Conservation (phyloP, 305 asterid species). For the Caryopteris hybrid region DNA sequence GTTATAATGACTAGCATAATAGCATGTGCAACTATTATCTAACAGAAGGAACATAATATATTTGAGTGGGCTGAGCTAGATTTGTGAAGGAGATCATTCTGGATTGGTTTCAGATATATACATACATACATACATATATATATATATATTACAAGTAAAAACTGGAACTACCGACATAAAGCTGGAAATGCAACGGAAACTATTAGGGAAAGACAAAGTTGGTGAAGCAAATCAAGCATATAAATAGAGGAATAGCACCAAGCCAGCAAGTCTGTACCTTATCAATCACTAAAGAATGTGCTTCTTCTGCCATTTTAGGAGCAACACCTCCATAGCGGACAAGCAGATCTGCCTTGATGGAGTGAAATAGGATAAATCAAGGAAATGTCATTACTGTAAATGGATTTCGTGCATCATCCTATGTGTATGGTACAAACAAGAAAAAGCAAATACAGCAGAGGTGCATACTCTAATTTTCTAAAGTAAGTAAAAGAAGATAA, state of each 20-base stretch:
- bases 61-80: slow-evolving; percentile 1
- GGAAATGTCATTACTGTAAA: slow-evolving; percentile 3
- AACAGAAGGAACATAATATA: not conserved
- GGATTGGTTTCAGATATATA: not conserved
- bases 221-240: slow-evolving; percentile 1
- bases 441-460: not conserved
- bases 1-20: not conserved
- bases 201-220: not conserved
- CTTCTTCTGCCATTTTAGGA: slow-evolving; percentile 99
- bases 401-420: not conserved
- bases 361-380: slow-evolving; percentile 27
- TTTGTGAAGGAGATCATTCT: not conserved
- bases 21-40: not conserved
- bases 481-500: not conserved
- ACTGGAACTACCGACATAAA: not conserved
- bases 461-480: not conserved
- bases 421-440: not conserved
- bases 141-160: not conserved
- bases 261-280: slow-evolving; percentile 43
- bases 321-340: slow-evolving; percentile 92
- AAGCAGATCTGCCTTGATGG: slow-evolving; percentile 83
- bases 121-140: too few relatives aligned
- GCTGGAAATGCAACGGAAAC: not conserved
- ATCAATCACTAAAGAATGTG: slow-evolving; percentile 83
- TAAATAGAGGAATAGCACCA: not conserved